Percentiles rank a stretch among this genome's conserved stretches.
phyloP scores from a whole-genome alignment of 257 asterid genomes.

The Solanum ossicruentum region DNA sequence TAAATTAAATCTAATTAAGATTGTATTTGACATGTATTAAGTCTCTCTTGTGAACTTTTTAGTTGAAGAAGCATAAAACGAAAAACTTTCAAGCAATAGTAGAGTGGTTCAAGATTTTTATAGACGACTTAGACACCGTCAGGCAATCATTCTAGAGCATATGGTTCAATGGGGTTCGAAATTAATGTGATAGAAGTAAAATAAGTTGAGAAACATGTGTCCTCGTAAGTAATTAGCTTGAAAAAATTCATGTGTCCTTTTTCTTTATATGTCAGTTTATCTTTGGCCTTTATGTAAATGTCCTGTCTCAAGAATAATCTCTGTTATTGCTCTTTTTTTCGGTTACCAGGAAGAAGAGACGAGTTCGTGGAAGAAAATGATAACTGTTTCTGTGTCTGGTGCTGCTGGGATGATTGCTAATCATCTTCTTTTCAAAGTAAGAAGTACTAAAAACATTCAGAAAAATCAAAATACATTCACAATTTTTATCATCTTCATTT shows the following conservation, averaged over 20 bases:
- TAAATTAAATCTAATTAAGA: background rate
- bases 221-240: too few relatives aligned
- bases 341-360: slow-evolving; percentile 80
- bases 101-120: background rate
- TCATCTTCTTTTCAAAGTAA: slow-evolving; percentile 93
- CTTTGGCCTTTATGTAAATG: background rate
- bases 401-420: slow-evolving; percentile 99
- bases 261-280: background rate
- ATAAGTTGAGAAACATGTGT: too few relatives aligned
- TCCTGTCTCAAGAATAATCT: background rate
- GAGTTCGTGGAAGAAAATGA: slow-evolving; percentile 79
- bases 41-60: background rate
- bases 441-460: background rate
- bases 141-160: background rate
- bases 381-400: slow-evolving; percentile 80
- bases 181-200: background rate
- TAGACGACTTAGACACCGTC: background rate
- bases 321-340: too few relatives aligned
- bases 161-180: background rate
- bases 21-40: background rate
- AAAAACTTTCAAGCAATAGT: background rate
- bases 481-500: background rate
- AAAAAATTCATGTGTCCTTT: too few relatives aligned
- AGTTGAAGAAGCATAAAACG: too few relatives aligned
- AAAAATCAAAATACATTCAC: background rate